phyloP scores from a whole-genome alignment of 371 early-diverging fungal species.

The Rhizomucor pusillus region DNA sequence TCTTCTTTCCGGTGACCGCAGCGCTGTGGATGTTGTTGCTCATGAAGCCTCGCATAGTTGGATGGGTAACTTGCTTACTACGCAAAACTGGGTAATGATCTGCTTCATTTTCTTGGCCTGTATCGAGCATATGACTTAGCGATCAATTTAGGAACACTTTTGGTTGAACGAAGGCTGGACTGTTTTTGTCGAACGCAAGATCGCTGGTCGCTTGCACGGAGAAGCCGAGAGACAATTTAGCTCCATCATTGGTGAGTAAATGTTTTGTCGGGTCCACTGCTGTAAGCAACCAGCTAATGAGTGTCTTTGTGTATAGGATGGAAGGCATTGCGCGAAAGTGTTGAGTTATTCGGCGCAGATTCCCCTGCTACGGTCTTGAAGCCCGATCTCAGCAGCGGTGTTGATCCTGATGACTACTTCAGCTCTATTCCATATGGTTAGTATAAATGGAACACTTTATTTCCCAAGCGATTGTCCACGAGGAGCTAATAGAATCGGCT shows the following conservation, averaged over 20 bases:
- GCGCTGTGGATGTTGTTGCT: conserved; percentile 96
- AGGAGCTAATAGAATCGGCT: not conserved
- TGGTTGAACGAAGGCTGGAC: conserved; percentile 98
- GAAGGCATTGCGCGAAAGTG: conserved; percentile 73
- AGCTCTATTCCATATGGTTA: conserved; percentile 91
- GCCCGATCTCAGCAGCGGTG: conserved; percentile 69
- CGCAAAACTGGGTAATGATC: conserved; percentile 74
- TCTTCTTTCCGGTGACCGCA: conserved; percentile 89
- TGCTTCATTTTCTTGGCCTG: not conserved
- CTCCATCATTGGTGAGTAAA: conserved; percentile 71
- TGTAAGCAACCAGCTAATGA: not conserved
- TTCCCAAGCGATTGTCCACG: not conserved
- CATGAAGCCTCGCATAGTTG: conserved; percentile 97
- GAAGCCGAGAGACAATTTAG: conserved; percentile 82
- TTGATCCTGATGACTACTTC: conserved; percentile 96
- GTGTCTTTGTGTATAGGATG: conserved; percentile 39
- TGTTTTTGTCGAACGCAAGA: conserved; percentile 93
- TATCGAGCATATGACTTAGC: not conserved
- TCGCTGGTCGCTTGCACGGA: conserved; percentile 75
- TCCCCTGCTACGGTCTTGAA: conserved; percentile 78
- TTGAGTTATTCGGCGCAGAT: conserved; percentile 75
- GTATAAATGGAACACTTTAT: too few species aligned
- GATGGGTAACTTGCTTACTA: conserved; percentile 96
- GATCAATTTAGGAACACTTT: conserved; percentile 57
- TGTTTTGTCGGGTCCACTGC: not conserved